A percentile compares a stretch with the other conserved stretches of the same genome.
phyloP scores from a whole-genome alignment of 2,329 filamentous ascomycete species.

The Ceratocystis eucalypticola region DNA sequence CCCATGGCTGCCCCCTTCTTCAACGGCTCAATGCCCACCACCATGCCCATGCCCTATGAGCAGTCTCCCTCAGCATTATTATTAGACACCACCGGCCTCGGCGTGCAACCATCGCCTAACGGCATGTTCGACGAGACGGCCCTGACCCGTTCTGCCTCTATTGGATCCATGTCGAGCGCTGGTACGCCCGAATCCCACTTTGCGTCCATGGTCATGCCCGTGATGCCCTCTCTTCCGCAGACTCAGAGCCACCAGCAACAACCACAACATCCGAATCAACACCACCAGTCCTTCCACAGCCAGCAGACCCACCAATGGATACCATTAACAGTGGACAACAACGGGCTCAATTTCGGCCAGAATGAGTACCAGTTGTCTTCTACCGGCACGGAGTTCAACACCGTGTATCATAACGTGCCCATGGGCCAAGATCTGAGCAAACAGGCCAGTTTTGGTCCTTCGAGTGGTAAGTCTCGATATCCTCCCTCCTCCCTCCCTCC shows the following conservation, averaged over 20 bases:
- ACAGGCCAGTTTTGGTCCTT: not conserved
- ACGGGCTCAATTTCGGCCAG: constrained; percentile 26
- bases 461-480: not conserved
- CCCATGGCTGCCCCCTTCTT: constrained; percentile 6
- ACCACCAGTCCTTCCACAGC: constrained; percentile 35
- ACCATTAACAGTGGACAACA: constrained; percentile 27
- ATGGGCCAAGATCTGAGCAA: not conserved
- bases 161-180: constrained; percentile 11
- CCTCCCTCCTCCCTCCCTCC: not conserved
- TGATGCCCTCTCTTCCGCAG: not conserved
- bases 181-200: constrained; percentile 11
- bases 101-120: not conserved
- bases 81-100: not conserved
- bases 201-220: constrained; percentile 9
- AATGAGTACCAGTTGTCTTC: constrained; percentile 32
- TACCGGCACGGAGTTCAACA: constrained; percentile 2
- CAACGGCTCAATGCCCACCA: constrained; percentile 7
- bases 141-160: constrained; percentile 12
- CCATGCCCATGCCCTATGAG: constrained; percentile 8
- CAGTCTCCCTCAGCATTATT: not conserved
- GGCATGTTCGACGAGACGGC: constrained; percentile 7
- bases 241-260: constrained; percentile 8
- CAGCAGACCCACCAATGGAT: constrained; percentile 37
- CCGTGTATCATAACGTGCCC: constrained; percentile 4
- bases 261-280: not conserved